Evolutionary conservation across 108 stramenopile species (phyloP).

Genomic region (Aurantiochytrium sp.): DNA sequence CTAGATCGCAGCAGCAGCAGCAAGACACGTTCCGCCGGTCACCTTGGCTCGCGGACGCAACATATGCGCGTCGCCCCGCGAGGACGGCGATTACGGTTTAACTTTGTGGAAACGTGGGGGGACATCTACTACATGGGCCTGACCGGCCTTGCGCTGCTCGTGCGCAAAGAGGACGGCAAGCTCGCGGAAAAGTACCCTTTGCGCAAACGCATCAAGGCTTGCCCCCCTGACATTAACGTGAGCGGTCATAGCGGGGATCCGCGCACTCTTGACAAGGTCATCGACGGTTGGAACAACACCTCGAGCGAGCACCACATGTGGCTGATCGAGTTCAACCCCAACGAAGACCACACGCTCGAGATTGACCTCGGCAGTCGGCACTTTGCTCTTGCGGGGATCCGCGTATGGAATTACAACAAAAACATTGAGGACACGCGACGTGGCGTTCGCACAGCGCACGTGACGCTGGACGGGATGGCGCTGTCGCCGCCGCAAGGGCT

Average conservation of each 20-base stretch:
- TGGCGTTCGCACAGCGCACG: neutral
- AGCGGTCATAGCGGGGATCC: neutral
- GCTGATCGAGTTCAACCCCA: neutral
- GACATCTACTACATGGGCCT: constrained; percentile 15
- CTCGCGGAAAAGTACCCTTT: neutral
- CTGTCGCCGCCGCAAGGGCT: neutral
- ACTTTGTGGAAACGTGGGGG: neutral
- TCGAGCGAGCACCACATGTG: constrained; percentile 8
- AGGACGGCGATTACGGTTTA: neutral
- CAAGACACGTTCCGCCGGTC: neutral
- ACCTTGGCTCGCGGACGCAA: neutral
- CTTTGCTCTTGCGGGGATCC: neutral
- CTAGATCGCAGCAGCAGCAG: neutral
- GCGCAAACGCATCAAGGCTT: neutral
- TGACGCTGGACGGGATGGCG: neutral
- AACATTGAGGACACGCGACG: neutral
- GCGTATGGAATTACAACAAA: neutral
- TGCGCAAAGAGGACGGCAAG: neutral
- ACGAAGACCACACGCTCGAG: neutral
- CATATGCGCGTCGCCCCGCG: neutral
- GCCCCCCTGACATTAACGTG: neutral
- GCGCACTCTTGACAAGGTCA: constrained; percentile 7
- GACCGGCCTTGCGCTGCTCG: neutral
- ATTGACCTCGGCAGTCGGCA: neutral
- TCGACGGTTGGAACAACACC: neutral